These are phyloP conservation scores for Geoglossum cookeanum DNA, from an alignment of 2,329 filamentous ascomycete genomes.

Conservation along the genomic window DNA sequence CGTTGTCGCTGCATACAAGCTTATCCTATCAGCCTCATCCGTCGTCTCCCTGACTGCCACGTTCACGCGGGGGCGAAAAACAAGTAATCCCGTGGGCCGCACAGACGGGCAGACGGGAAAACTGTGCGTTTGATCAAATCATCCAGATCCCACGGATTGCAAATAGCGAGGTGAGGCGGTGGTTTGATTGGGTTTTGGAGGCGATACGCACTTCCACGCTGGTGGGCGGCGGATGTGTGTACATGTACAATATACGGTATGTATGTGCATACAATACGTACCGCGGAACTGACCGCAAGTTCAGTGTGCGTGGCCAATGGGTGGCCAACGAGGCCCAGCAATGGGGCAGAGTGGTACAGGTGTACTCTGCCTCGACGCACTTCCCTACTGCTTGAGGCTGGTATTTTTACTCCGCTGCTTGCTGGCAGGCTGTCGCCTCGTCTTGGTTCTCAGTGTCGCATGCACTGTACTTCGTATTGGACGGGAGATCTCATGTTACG, in stretches of 20 bases:
- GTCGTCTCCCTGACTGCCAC: background rate
- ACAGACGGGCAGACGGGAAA: background rate
- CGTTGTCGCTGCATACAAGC: background rate
- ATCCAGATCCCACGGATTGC: no score
- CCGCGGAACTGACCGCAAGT: no score
- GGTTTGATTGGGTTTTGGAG: background rate
- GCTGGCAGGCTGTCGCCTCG: background rate
- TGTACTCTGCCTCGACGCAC: no score
- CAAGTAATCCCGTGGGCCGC: background rate
- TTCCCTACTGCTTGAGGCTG: background rate
- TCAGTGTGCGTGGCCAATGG: no score
- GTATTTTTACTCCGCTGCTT: background rate
- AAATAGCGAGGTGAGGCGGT: background rate
- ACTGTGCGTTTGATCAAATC: background rate
- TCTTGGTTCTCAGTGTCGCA: background rate
- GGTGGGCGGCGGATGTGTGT: background rate
- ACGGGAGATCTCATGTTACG: no score
- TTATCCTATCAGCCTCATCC: background rate
- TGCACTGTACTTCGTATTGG: no score
- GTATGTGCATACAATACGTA: no score
- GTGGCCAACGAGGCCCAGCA: no score
- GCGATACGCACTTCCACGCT: background rate
- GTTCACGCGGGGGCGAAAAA: background rate
- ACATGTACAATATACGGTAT: no score
- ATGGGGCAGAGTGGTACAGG: no score